phyloP scores from a whole-genome alignment of 2,329 filamentous ascomycete genomes.

The Lachnellula hyalina region DNA sequence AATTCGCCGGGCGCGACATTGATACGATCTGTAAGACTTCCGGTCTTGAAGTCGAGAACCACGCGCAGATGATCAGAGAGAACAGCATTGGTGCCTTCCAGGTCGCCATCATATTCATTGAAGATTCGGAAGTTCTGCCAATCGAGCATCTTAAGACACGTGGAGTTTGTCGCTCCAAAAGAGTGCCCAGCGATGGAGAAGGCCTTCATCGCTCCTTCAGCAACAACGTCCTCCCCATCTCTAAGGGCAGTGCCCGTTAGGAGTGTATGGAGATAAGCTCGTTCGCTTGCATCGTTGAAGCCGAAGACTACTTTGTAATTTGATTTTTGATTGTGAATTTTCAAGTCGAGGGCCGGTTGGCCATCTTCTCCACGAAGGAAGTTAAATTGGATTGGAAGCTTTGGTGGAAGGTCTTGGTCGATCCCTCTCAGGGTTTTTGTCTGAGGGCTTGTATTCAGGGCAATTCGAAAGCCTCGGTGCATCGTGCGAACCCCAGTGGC shows the following conservation, averaged over 20 bases:
- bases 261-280: slow-evolving; percentile 65
- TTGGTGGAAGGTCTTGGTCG: slow-evolving; percentile 61
- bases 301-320: slow-evolving; percentile 67
- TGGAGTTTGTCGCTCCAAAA: slow-evolving; percentile 32
- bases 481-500: slow-evolving; percentile 66
- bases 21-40: slow-evolving; percentile 75
- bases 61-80: slow-evolving; percentile 72
- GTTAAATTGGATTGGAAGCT: slow-evolving; percentile 69
- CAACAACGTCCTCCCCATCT: slow-evolving; percentile 63
- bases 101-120: slow-evolving; percentile 57
- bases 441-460: slow-evolving; percentile 70
- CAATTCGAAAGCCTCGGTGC: slow-evolving; percentile 75
- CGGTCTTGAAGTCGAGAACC: slow-evolving; percentile 68
- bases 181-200: slow-evolving; percentile 56
- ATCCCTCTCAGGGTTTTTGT: slow-evolving; percentile 74
- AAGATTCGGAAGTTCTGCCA: slow-evolving; percentile 69
- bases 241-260: slow-evolving; percentile 67
- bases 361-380: slow-evolving; percentile 69
- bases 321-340: slow-evolving; percentile 42
- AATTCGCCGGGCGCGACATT: slow-evolving; percentile 75
- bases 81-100: slow-evolving; percentile 60
- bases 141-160: slow-evolving; percentile 34
- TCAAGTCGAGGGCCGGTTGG: slow-evolving; percentile 59
- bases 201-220: slow-evolving; percentile 61
- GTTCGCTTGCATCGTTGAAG: slow-evolving; percentile 68